Percentiles rank a stretch among this genome's conserved stretches.
Conservation (phyloP, 805 yeast genomes). For the Saturnispora ahearnii region DNA sequence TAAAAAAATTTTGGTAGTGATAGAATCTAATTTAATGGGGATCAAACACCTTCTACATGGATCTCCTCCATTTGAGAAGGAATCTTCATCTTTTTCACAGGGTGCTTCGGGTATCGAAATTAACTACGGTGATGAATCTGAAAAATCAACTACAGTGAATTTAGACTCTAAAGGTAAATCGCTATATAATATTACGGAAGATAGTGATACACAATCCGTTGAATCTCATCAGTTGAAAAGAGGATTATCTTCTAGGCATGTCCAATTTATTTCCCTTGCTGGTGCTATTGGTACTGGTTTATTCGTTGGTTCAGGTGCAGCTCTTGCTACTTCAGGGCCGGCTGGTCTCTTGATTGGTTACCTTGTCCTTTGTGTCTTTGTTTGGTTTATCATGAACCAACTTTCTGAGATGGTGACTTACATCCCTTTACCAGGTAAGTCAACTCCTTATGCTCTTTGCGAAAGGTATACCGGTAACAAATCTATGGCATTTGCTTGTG, state of each 20-base stretch:
- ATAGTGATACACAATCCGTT: not conserved
- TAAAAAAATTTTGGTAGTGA: too few relatives aligned
- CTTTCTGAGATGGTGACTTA: conserved; percentile 63
- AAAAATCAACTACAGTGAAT: not conserved
- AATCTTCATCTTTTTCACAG: not conserved
- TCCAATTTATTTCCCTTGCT: conserved; percentile 62
- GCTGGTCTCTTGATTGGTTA: conserved; percentile 51
- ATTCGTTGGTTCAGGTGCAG: conserved; percentile 41
- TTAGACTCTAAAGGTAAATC: not conserved
- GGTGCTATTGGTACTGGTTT: conserved; percentile 66
- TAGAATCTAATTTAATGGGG: not conserved
- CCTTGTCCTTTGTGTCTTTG: conserved; percentile 50
- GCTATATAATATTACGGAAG: not conserved
- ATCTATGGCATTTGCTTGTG: conserved; percentile 53
- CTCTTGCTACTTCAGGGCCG: conserved; percentile 28
- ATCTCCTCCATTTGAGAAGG: not conserved
- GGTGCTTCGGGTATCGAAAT: not conserved
- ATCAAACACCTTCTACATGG: not conserved
- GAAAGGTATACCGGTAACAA: conserved; percentile 33
- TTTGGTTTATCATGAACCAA: conserved; percentile 55
- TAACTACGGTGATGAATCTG: not conserved
- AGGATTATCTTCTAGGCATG: conserved; percentile 38
- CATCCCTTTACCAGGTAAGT: conserved; percentile 54
- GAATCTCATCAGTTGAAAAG: conserved; percentile 18
- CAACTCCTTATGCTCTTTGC: conserved; percentile 45